These are phyloP conservation scores for Phaeosphaeriaceae sp. DNA, from an alignment of 2,329 filamentous ascomycete genomes.

Conservation along the genomic window DNA sequence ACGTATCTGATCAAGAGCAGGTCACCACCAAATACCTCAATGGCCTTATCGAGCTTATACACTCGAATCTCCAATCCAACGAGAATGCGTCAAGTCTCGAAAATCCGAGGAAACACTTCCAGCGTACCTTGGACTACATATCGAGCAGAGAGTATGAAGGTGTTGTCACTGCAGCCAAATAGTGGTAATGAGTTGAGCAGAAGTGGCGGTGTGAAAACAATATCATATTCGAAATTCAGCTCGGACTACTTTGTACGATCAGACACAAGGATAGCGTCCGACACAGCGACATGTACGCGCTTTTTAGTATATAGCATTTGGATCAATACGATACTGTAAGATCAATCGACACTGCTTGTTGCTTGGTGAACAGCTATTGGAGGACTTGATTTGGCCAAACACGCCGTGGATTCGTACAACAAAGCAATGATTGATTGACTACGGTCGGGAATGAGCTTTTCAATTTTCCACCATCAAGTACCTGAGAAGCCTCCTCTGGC, in stretches of 20 bases:
- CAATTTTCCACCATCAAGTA: too few species aligned
- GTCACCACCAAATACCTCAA: constrained; percentile 98
- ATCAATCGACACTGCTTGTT: background rate
- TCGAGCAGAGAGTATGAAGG: constrained; percentile 90
- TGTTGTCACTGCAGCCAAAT: constrained; percentile 73
- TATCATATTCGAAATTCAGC: background rate
- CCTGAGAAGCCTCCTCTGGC: too few species aligned
- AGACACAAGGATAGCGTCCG: constrained; percentile 8
- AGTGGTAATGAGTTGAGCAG: constrained; percentile 6
- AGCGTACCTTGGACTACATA: constrained; percentile 94
- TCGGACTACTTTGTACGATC: constrained; percentile 14
- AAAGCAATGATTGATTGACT: too few species aligned
- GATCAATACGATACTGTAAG: constrained; percentile 11
- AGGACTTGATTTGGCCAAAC: background rate
- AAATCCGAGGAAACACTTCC: constrained; percentile 90
- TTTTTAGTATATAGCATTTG: constrained; percentile 18
- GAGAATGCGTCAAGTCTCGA: constrained; percentile 85
- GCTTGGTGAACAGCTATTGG: background rate
- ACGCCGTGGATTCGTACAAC: too few species aligned
- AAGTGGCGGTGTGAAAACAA: background rate
- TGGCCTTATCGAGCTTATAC: constrained; percentile 95
- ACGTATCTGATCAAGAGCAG: constrained; percentile 44
- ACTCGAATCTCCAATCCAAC: constrained; percentile 90
- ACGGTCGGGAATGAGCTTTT: too few species aligned
- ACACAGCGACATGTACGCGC: constrained; percentile 5